Percentiles rank a stretch among this genome's conserved stretches.
Evolutionary conservation across 805 yeast genomes (phyloP).

Genomic region (Pichia cabralensis): DNA sequence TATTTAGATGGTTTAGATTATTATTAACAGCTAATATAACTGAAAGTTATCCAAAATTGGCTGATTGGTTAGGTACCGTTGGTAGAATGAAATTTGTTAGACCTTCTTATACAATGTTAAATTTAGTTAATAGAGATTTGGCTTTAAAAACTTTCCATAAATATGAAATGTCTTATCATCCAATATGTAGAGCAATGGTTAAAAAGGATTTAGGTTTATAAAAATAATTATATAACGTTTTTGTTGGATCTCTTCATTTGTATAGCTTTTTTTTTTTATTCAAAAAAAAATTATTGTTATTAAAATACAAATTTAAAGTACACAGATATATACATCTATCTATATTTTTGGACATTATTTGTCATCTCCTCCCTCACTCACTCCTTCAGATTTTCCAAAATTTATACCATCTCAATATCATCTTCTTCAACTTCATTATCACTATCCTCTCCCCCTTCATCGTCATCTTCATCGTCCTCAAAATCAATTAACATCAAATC

Average conservation of each 20-base stretch:
- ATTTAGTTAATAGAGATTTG: constrained; percentile 50
- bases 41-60: constrained; percentile 41
- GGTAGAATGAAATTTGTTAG: constrained; percentile 94
- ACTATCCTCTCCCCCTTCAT: constrained; percentile 2
- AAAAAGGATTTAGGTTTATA: constrained; percentile 62
- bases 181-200: constrained; percentile 77
- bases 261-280: background rate
- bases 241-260: constrained; percentile 5
- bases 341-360: background rate
- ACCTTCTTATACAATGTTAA: constrained; percentile 67
- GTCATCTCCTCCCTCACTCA: no score
- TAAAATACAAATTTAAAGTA: background rate
- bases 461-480: constrained; percentile 27
- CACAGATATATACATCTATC: constrained; percentile 1
- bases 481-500: constrained; percentile 45
- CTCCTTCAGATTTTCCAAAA: background rate
- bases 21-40: constrained; percentile 45
- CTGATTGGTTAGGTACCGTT: constrained; percentile 82
- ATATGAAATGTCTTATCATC: constrained; percentile 60
- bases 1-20: constrained; percentile 66
- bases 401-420: constrained; percentile 4
- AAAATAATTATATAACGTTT: background rate
- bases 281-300: no score
- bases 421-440: background rate
- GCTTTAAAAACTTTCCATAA: constrained; percentile 59